Evolutionary conservation across 495 filamentous ascomycete species (phyloP).

Genomic region (Neurospora sp.): DNA sequence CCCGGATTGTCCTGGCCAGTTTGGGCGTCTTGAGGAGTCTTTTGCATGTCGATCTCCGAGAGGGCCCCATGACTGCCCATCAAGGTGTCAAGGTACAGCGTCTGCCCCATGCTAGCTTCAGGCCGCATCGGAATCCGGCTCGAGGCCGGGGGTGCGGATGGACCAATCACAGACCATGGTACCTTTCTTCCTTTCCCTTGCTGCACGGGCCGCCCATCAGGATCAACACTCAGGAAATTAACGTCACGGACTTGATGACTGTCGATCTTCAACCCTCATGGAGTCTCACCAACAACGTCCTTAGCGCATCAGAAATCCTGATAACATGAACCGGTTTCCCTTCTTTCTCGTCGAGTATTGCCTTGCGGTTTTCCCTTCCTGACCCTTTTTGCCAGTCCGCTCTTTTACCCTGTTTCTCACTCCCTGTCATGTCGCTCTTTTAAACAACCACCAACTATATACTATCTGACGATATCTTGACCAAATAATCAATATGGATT

Average conservation of each 20-base stretch:
- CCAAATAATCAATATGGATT: background rate
- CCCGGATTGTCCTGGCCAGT: background rate
- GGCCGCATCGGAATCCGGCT: background rate
- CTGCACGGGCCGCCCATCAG: background rate
- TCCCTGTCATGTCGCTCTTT: background rate
- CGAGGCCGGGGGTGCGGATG: background rate
- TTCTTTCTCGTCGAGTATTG: background rate
- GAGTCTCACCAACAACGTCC: background rate
- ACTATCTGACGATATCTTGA: background rate
- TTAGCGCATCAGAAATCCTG: background rate
- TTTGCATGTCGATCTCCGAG: background rate
- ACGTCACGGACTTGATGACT: background rate
- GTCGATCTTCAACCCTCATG: background rate
- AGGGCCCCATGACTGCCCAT: background rate
- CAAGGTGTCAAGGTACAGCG: background rate
- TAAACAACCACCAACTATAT: background rate
- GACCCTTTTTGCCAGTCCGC: background rate
- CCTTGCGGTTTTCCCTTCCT: background rate
- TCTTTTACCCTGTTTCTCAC: background rate
- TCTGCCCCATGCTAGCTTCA: background rate
- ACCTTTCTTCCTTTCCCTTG: background rate
- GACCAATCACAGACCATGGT: background rate
- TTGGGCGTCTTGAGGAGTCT: background rate
- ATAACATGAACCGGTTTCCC: background rate
- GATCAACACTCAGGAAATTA: background rate